phyloP scores from a whole-genome alignment of 129 eudicot species.

The Centrapalus pauciflorus region DNA sequence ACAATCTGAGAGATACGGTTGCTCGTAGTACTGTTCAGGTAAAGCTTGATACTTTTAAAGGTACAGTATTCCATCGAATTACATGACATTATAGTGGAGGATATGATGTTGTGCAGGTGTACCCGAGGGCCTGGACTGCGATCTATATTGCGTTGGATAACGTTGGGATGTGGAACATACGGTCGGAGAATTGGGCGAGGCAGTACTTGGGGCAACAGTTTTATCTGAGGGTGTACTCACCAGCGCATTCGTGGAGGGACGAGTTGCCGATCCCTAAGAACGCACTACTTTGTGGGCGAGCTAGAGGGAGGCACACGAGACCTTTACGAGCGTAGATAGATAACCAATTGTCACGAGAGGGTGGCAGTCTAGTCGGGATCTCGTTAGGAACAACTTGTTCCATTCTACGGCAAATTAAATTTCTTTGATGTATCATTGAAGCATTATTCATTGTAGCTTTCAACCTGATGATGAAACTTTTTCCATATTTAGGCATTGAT shows the following conservation, averaged over 20 bases:
- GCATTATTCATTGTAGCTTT: slow-evolving; percentile 17
- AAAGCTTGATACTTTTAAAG: not conserved
- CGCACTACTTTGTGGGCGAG: slow-evolving; percentile 32
- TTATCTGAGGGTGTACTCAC: slow-evolving; percentile 61
- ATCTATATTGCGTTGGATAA: slow-evolving; percentile 66
- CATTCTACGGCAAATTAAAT: not conserved
- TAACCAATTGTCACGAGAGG: slow-evolving; percentile 11
- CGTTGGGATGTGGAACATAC: slow-evolving; percentile 71
- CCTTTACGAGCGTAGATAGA: slow-evolving; percentile 16
- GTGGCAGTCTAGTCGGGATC: not conserved
- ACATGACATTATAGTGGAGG: not conserved
- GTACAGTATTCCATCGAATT: not conserved
- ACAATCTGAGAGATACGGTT: slow-evolving; percentile 56
- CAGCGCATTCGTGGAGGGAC: slow-evolving; percentile 54
- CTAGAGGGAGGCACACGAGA: slow-evolving; percentile 33
- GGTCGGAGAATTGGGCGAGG: slow-evolving; percentile 69
- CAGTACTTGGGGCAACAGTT: slow-evolving; percentile 79
- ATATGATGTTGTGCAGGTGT: slow-evolving; percentile 31
- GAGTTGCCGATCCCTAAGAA: slow-evolving; percentile 38
- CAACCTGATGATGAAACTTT: not conserved
- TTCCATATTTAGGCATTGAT: not conserved
- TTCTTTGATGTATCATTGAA: not conserved
- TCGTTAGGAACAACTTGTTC: slow-evolving; percentile 27
- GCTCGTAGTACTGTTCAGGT: slow-evolving; percentile 66
- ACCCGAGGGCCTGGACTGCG: slow-evolving; percentile 76